A percentile compares a stretch with the other conserved stretches of the same genome.
Conservation (phyloP, 2,329 filamentous ascomycete genomes). For the Cordyceps cateniannulata region DNA sequence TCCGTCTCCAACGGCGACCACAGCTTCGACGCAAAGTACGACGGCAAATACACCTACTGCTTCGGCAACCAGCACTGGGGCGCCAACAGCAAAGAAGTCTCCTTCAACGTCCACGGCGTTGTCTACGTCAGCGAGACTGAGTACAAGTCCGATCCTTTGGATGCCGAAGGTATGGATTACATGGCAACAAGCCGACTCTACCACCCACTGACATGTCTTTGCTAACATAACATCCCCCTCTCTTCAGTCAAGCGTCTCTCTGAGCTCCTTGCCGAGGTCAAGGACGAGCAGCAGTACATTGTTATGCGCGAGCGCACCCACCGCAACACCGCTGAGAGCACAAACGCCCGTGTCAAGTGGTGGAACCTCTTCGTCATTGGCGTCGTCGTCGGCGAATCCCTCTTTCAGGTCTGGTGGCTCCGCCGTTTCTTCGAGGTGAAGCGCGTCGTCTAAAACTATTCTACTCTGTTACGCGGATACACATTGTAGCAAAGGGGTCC, state of each 20-base stretch:
- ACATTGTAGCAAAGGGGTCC: background rate
- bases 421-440: slow-evolving; percentile 95
- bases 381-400: slow-evolving; percentile 80
- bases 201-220: background rate
- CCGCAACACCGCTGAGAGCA: slow-evolving; percentile 97
- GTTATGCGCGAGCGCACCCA: slow-evolving; percentile 91
- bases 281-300: slow-evolving; percentile 97
- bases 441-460: slow-evolving; percentile 48
- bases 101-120: slow-evolving; percentile 98
- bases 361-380: slow-evolving; percentile 97
- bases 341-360: slow-evolving; percentile 96
- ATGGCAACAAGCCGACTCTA: background rate
- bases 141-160: slow-evolving; percentile 76
- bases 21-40: slow-evolving; percentile 75
- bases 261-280: slow-evolving; percentile 83
- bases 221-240: background rate
- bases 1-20: slow-evolving; percentile 85
- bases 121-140: slow-evolving; percentile 93
- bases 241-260: slow-evolving; percentile 68
- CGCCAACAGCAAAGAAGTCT: slow-evolving; percentile 93
- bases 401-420: slow-evolving; percentile 99
- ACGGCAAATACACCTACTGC: slow-evolving; percentile 93
- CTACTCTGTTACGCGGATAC: background rate
- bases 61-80: slow-evolving; percentile 99
- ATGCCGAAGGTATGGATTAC: slow-evolving; percentile 65